phyloP scores from a whole-genome alignment of 164 flowering plant species.

The Buxus sempervirens region DNA sequence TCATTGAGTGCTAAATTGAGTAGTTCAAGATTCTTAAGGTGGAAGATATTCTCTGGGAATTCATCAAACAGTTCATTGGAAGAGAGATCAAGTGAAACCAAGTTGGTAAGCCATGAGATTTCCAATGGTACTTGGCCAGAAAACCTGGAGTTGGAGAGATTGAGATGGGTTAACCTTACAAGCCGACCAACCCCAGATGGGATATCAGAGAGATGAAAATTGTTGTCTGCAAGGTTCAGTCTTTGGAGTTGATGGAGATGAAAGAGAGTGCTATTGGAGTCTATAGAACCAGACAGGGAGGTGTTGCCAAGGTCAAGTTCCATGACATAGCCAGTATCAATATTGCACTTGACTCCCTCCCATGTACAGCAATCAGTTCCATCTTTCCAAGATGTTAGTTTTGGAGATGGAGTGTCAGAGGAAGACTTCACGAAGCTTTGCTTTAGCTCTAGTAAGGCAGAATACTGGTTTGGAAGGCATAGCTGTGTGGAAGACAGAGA shows the following conservation, averaged over 20 bases:
- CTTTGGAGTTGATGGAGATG: slow-evolving; percentile 9
- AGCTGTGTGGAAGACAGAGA: no score
- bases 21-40: background rate
- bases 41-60: slow-evolving; percentile 3
- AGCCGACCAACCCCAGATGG: slow-evolving; percentile 6
- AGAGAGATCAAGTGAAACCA: slow-evolving; percentile 17
- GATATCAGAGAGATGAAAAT: background rate
- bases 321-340: no score
- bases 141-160: slow-evolving; percentile 8
- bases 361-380: no score
- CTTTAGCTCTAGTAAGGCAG: no score
- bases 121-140: slow-evolving; percentile 17
- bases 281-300: no score
- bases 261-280: slow-evolving; percentile 16
- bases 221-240: slow-evolving; percentile 8
- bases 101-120: slow-evolving; percentile 8
- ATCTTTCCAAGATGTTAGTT: no score
- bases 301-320: no score
- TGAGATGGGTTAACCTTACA: slow-evolving; percentile 8
- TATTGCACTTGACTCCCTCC: no score
- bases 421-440: no score
- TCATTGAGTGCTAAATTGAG: background rate
- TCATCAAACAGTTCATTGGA: background rate
- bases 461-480: no score
- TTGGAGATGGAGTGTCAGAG: no score